Base-by-base conservation (phyloP, 2,329 filamentous ascomycete genomes). In the Aspergillus ibericus region DNA sequence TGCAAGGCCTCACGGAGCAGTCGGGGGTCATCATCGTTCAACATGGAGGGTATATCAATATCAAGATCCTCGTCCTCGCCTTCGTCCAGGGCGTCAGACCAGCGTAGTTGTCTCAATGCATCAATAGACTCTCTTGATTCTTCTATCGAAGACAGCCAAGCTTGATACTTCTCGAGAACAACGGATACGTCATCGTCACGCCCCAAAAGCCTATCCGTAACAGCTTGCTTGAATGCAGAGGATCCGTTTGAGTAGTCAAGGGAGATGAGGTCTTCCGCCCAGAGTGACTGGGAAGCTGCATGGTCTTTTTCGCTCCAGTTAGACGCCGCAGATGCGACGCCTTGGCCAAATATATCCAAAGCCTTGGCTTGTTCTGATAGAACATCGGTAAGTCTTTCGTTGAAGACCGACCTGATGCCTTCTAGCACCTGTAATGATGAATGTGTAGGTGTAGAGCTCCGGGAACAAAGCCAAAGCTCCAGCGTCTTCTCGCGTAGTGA, bases 111-210 rank as follows among this genome's bases (percentile, higher is more conserved):
- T 50, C 71, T 69, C n/a, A 77, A 61, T 2, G 70, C 74, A 12
- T 75, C 67, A 29, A 77, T 72, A 38, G 67, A 66, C 13, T 66
- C 63, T 22, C 62, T 67, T 7, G 71, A 65, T 32, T 59, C 85
- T 59, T 88, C 83, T n/a, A 96, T 84, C 5, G 88, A 83, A n/a
- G 81, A 80, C 47, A 86, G 83, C 92, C 93, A 97, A 1, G 82
- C 81, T 58, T 86, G 82, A 69, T 95, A 95, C 47, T 82, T 80
- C 12, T 82, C 78, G 1, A 88, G 79, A 0, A 88, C 84, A 54
- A 78, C 79, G 35, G 85, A 85, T 0, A 93, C 84, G 10, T 85
- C 80, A 58, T 87, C 81, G 68, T 88, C 89, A 51, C 88, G 85
- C 5, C 93, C 93, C 66, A 93, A 85, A 7, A 91, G 81, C 18